phyloP scores from a whole-genome alignment of 2,329 filamentous ascomycete genomes.

The Epichloe coenophiala region DNA sequence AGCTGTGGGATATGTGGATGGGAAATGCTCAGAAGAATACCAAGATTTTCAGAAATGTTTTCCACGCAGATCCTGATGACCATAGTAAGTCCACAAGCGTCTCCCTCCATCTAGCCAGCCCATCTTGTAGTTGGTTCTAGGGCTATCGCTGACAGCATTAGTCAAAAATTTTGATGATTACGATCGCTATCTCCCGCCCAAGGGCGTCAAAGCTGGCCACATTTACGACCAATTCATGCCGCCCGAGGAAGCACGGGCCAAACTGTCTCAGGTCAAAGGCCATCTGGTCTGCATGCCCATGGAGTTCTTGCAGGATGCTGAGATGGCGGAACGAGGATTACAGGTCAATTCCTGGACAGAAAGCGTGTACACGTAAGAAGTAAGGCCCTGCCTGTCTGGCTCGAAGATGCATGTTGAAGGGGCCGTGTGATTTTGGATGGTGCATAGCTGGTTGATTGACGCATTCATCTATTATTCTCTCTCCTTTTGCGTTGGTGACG shows the following conservation, averaged over 20 bases:
- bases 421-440: neutral
- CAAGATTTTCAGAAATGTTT: slow-evolving; percentile 61
- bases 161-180: slow-evolving; percentile 87
- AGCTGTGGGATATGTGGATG: slow-evolving; percentile 59
- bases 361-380: slow-evolving; percentile 59
- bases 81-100: slow-evolving; percentile 38
- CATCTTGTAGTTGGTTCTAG: neutral
- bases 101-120: neutral
- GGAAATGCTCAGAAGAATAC: slow-evolving; percentile 57
- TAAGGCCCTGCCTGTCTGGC: too few species aligned
- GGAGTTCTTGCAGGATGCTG: slow-evolving; percentile 67
- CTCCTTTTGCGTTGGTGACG: too few species aligned
- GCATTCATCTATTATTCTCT: neutral
- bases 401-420: neutral
- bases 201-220: slow-evolving; percentile 68
- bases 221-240: slow-evolving; percentile 71
- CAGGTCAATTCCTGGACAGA: slow-evolving; percentile 80
- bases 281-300: slow-evolving; percentile 95
- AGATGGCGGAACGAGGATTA: slow-evolving; percentile 82
- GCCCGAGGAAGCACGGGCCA: slow-evolving; percentile 55
- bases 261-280: slow-evolving; percentile 68
- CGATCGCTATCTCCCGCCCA: slow-evolving; percentile 58
- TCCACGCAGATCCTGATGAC: slow-evolving; percentile 83
- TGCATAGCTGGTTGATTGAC: neutral
- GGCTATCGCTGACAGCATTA: slow-evolving; percentile 13